Conservation (phyloP, 1,284 basidiomycete genomes). For the Phenoliferia sp. region DNA sequence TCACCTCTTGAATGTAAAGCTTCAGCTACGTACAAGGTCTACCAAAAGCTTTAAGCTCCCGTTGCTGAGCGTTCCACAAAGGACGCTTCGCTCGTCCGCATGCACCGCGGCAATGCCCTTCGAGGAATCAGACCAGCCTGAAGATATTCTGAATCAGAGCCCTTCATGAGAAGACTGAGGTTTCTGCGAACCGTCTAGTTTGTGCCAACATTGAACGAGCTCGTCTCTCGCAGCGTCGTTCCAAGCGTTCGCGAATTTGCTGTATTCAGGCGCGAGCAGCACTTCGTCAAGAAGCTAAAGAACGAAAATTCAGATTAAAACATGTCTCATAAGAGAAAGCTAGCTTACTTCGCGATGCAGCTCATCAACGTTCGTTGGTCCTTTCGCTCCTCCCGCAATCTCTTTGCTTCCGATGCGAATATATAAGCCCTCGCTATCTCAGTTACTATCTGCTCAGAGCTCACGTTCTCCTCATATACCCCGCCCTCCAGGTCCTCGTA, state of each 20-base stretch:
- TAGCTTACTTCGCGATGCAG: slow-evolving; percentile 54
- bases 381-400: slow-evolving; percentile 49
- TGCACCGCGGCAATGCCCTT: slow-evolving; percentile 8
- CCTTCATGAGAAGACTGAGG: not conserved
- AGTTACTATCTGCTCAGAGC: not conserved
- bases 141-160: not conserved
- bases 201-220: slow-evolving; percentile 22
- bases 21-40: slow-evolving; percentile 24
- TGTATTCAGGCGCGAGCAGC: slow-evolving; percentile 3
- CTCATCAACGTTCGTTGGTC: slow-evolving; percentile 53
- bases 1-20: not conserved
- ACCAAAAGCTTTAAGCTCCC: slow-evolving; percentile 31
- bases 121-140: slow-evolving; percentile 27
- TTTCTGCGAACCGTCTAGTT: slow-evolving; percentile 21
- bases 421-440: too few relatives aligned
- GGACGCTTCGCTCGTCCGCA: slow-evolving; percentile 3
- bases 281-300: slow-evolving; percentile 24
- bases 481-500: slow-evolving; percentile 20
- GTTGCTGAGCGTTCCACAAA: slow-evolving; percentile 30
- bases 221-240: slow-evolving; percentile 4
- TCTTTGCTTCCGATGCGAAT: too few relatives aligned
- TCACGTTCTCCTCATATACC: slow-evolving; percentile 29
- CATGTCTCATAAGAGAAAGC: not conserved
- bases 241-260: slow-evolving; percentile 3
- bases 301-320: not conserved